These are phyloP conservation scores for Neonectria faginata DNA, from an alignment of 2,329 filamentous ascomycete genomes.

Conservation along the genomic window DNA sequence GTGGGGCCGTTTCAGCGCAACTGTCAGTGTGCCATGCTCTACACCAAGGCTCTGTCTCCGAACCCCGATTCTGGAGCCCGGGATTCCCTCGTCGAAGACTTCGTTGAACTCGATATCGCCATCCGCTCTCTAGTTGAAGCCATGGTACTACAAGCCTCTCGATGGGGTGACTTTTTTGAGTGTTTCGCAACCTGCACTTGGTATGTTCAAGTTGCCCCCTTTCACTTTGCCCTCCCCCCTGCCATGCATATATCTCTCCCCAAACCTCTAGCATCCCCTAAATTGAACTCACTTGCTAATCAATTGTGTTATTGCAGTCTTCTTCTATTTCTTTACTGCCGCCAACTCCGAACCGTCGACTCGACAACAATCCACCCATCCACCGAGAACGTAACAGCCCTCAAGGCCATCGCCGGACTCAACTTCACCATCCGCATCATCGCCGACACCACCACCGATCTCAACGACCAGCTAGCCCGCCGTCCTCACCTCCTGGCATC, in stretches of 20 bases:
- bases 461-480: slow-evolving; percentile 49
- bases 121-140: slow-evolving; percentile 50
- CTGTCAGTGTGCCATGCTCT: slow-evolving; percentile 52
- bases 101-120: slow-evolving; percentile 49
- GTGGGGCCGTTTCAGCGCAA: slow-evolving; percentile 52
- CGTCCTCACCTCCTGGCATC: slow-evolving; percentile 48
- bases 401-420: slow-evolving; percentile 52
- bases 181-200: slow-evolving; percentile 52
- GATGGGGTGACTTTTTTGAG: slow-evolving; percentile 52
- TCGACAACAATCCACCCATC: slow-evolving; percentile 38
- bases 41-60: slow-evolving; percentile 47
- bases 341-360: slow-evolving; percentile 47
- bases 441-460: slow-evolving; percentile 51
- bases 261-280: background rate
- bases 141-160: slow-evolving; percentile 49
- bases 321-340: slow-evolving; percentile 51
- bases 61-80: slow-evolving; percentile 30
- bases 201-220: slow-evolving; percentile 37
- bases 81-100: slow-evolving; percentile 43
- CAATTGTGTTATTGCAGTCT: slow-evolving; percentile 37
- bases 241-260: background rate
- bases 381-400: slow-evolving; percentile 46
- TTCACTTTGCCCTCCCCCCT: slow-evolving; percentile 4
- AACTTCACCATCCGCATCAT: slow-evolving; percentile 54
- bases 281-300: background rate